A percentile compares a stretch with the other conserved stretches of the same genome.
These are phyloP conservation scores for Yamadazyma sp. DNA, from an alignment of 1,139 yeast species.

Conservation along the genomic window DNA sequence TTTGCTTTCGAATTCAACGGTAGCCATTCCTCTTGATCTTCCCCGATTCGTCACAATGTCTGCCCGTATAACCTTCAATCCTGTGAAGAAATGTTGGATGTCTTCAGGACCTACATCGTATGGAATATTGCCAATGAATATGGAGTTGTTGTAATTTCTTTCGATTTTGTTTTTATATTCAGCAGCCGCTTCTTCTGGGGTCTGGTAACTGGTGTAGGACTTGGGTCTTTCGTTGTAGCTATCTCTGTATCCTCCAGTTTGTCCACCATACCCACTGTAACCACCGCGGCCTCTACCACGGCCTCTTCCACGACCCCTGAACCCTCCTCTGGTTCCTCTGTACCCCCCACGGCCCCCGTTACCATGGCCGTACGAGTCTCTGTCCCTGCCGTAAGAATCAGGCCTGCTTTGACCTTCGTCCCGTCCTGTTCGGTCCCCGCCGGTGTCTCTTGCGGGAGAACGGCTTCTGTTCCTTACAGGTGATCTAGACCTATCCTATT, in stretches of 20 bases:
- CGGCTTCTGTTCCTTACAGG: conserved; percentile 45
- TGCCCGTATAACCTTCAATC: conserved; percentile 79
- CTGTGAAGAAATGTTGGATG: conserved; percentile 58
- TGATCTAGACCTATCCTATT: conserved; percentile 50
- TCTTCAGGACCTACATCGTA: conserved; percentile 62
- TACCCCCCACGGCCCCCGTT: conserved; percentile 15
- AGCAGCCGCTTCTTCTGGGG: conserved; percentile 27
- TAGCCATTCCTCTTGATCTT: conserved; percentile 88
- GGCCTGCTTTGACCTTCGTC: conserved; percentile 2
- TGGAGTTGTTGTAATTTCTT: conserved; percentile 67
- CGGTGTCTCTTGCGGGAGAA: conserved; percentile 23
- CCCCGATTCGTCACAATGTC: conserved; percentile 85
- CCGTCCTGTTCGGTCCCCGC: not conserved
- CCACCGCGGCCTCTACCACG: conserved; percentile 21
- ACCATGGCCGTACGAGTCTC: conserved; percentile 18
- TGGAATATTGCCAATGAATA: conserved; percentile 75
- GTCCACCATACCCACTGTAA: conserved; percentile 18
- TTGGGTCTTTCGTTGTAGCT: conserved; percentile 19
- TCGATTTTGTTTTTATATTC: conserved; percentile 45
- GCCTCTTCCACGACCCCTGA: conserved; percentile 25
- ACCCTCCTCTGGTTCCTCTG: conserved; percentile 17
- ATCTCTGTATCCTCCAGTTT: conserved; percentile 24
- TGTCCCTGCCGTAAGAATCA: conserved; percentile 2
- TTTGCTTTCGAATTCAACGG: conserved; percentile 76
- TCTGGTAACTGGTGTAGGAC: conserved; percentile 21